Evolutionary conservation across 2,329 filamentous ascomycete genomes (phyloP).

Genomic region (Cryphonectria japonica): DNA sequence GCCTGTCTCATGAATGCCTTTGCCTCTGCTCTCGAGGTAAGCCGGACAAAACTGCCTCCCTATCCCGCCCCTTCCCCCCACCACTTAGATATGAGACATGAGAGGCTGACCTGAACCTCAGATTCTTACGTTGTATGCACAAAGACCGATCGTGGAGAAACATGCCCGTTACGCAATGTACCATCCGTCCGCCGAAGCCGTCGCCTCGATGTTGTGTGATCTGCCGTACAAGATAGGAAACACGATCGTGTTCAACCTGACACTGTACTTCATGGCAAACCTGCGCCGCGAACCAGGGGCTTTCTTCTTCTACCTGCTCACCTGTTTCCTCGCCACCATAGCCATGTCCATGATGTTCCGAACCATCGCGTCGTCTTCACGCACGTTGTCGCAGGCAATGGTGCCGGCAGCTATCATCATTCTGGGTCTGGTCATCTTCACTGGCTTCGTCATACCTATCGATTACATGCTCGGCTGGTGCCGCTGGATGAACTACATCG

Average conservation of each 20-base stretch:
- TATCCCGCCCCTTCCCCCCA: not conserved
- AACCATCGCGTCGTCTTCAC: slow-evolving; percentile 75
- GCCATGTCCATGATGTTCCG: slow-evolving; percentile 88
- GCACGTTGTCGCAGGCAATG: slow-evolving; percentile 69
- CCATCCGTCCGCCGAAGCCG: slow-evolving; percentile 86
- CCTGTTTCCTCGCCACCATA: slow-evolving; percentile 73
- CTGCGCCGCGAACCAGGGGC: slow-evolving; percentile 72
- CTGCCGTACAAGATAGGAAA: slow-evolving; percentile 83
- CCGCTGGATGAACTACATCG: slow-evolving; percentile 80
- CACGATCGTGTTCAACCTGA: slow-evolving; percentile 74
- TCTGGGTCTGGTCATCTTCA: slow-evolving; percentile 69
- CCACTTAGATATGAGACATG: not conserved
- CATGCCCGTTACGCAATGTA: slow-evolving; percentile 86
- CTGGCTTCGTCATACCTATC: slow-evolving; percentile 69
- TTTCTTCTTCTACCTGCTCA: slow-evolving; percentile 85
- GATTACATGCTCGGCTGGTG: slow-evolving; percentile 79
- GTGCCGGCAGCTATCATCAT: slow-evolving; percentile 65
- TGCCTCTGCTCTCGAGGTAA: slow-evolving; percentile 72
- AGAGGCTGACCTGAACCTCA: slow-evolving; percentile 37
- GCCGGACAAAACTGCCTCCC: not conserved
- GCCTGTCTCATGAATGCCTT: slow-evolving; percentile 87
- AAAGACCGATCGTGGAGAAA: slow-evolving; percentile 91
- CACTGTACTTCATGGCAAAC: slow-evolving; percentile 86
- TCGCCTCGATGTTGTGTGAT: slow-evolving; percentile 83
- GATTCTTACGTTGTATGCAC: slow-evolving; percentile 83